Evolutionary conservation across 192 early-diverging fungal species (phyloP).

Genomic region (Spinellus fusiger): DNA sequence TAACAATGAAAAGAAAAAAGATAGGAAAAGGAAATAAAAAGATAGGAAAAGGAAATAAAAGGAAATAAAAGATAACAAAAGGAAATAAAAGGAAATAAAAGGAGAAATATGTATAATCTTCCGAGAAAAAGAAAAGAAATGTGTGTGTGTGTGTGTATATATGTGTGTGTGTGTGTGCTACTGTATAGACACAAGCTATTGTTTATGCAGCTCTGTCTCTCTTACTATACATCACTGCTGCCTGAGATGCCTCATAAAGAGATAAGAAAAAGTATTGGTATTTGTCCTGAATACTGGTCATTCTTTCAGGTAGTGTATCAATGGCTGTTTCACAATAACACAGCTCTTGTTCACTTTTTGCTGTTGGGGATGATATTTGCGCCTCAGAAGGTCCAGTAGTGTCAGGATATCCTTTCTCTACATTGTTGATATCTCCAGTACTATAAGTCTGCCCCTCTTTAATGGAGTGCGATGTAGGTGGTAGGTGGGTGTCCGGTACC

Average conservation of each 20-base stretch:
- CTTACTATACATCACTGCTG: conserved; percentile 9
- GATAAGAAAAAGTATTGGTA: conserved; percentile 27
- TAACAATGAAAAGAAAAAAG: no score
- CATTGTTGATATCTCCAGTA: not conserved
- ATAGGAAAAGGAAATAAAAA: no score
- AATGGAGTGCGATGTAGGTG: not conserved
- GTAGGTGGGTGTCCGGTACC: not conserved
- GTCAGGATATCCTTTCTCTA: not conserved
- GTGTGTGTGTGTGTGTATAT: not conserved
- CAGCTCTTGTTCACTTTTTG: not conserved
- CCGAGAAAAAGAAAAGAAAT: not conserved
- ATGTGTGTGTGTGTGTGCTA: not conserved
- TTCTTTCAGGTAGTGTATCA: not conserved
- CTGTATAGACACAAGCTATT: not conserved
- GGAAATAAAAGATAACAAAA: no score
- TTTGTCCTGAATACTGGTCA: conserved; percentile 14
- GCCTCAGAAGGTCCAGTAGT: not conserved
- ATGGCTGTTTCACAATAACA: not conserved
- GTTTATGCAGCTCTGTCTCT: not conserved
- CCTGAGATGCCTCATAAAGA: conserved; percentile 17
- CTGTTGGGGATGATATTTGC: not conserved
- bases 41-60: no score
- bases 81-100: no score
- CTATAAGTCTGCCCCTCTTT: not conserved
- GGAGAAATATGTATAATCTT: no score